Evolutionary conservation across 495 filamentous ascomycete species (phyloP).

Genomic region (Podospora didyma): DNA sequence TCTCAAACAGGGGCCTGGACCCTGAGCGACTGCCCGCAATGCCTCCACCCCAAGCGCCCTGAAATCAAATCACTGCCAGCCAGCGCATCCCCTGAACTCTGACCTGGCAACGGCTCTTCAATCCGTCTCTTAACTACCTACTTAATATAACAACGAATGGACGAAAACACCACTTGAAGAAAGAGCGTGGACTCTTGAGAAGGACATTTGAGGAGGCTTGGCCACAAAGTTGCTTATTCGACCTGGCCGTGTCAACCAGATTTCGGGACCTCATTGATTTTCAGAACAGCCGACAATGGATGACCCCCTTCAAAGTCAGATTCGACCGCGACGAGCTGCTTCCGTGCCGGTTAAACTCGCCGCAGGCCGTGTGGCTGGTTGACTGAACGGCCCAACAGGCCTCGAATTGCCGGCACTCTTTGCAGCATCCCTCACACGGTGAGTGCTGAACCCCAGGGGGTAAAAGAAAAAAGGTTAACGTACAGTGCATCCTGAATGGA

Average conservation of each 20-base stretch:
- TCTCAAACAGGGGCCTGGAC: not conserved
- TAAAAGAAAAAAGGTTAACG: not conserved
- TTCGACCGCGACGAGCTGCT: not conserved
- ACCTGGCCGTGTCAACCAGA: constrained; percentile 6
- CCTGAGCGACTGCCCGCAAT: not conserved
- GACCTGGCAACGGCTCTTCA: not conserved
- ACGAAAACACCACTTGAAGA: too few species aligned
- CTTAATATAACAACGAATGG: too few species aligned
- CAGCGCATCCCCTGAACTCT: too few species aligned
- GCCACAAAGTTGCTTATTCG: not conserved
- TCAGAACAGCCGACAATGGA: not conserved
- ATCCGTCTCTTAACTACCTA: not conserved
- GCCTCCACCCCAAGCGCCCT: not conserved
- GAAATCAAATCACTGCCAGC: not conserved
- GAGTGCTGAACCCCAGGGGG: constrained; percentile 4
- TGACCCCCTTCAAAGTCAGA: not conserved
- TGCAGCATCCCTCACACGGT: constrained; percentile 3
- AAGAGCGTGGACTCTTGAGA: too few species aligned
- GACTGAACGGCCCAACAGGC: constrained; percentile 6
- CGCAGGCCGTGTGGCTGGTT: constrained; percentile 6
- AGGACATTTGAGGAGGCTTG: too few species aligned
- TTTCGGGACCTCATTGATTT: not conserved
- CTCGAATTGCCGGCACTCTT: not conserved
- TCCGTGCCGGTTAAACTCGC: constrained; percentile 16
- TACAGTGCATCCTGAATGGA: not conserved